Evolutionary conservation across 2,329 filamentous ascomycete genomes (phyloP).

Genomic region (Zasmidium cellare): DNA sequence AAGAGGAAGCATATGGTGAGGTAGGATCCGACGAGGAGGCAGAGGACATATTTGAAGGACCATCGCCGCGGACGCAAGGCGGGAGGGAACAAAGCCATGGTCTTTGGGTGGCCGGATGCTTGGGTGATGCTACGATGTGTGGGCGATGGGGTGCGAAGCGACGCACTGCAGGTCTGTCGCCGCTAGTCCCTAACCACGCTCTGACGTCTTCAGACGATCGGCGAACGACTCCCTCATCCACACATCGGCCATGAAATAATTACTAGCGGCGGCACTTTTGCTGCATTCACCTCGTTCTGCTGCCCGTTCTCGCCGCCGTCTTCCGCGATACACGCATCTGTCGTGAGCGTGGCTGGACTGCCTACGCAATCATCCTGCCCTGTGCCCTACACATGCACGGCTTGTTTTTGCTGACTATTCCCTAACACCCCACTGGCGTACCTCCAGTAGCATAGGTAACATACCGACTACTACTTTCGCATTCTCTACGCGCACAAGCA

Average conservation of each 20-base stretch:
- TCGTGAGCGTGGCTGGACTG: not conserved
- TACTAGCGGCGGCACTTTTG: too few relatives aligned
- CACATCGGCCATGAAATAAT: too few relatives aligned
- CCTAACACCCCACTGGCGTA: too few relatives aligned
- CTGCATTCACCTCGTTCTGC: too few relatives aligned
- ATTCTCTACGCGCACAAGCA: too few relatives aligned
- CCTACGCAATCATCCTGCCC: not conserved
- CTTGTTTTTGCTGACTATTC: too few relatives aligned
- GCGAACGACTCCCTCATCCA: not conserved
- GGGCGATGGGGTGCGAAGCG: not conserved
- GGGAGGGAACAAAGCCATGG: slow-evolving; percentile 13
- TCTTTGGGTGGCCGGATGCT: not conserved
- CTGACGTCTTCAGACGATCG: not conserved
- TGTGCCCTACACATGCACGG: too few relatives aligned
- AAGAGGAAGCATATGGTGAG: slow-evolving; percentile 39
- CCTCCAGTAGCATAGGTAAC: too few relatives aligned
- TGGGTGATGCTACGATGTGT: not conserved
- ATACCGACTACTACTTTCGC: too few relatives aligned
- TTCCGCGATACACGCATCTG: not conserved
- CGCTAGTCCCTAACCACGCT: not conserved
- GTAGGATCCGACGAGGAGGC: slow-evolving; percentile 23
- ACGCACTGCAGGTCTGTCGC: not conserved
- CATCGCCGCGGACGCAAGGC: slow-evolving; percentile 20
- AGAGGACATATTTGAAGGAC: slow-evolving; percentile 20
- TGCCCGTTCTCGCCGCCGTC: not conserved